phyloP scores from a whole-genome alignment of 2,329 filamentous ascomycete species.

The Sphaerulina vaccinii region DNA sequence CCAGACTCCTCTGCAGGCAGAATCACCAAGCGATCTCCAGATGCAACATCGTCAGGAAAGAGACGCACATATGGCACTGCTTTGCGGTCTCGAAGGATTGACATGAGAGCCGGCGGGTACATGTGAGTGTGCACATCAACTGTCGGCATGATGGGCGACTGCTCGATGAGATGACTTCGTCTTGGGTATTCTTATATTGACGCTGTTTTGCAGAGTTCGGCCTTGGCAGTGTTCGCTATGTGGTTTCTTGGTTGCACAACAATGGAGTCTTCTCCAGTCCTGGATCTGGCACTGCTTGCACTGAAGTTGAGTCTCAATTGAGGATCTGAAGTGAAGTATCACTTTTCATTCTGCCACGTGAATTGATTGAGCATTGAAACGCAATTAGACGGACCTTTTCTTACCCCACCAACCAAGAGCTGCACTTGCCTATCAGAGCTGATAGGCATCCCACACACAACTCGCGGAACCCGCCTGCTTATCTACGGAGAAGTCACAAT shows the following conservation, averaged over 20 bases:
- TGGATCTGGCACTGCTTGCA: neutral
- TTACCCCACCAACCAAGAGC: constrained; percentile 12
- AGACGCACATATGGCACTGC: constrained; percentile 70
- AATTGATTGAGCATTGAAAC: neutral
- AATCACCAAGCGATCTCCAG: constrained; percentile 58
- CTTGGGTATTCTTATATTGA: neutral
- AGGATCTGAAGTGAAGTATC: neutral
- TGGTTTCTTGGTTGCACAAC: neutral
- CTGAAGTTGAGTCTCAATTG: neutral
- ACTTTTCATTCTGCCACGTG: neutral
- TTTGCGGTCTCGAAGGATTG: constrained; percentile 55
- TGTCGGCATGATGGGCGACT: constrained; percentile 38
- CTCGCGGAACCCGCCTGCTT: constrained; percentile 15
- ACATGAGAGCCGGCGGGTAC: constrained; percentile 55
- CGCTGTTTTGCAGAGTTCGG: neutral
- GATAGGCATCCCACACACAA: constrained; percentile 10
- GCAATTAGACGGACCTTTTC: neutral
- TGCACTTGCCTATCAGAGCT: constrained; percentile 14
- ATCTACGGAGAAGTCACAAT: constrained; percentile 3
- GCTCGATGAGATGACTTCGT: neutral
- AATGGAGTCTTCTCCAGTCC: too few species aligned
- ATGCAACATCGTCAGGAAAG: constrained; percentile 52
- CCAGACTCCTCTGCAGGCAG: constrained; percentile 34
- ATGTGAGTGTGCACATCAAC: constrained; percentile 65
- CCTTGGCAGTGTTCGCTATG: neutral